Evolutionary conservation across 2,329 filamentous ascomycete genomes (phyloP).

Genomic region (Diaporthe ampelina): DNA sequence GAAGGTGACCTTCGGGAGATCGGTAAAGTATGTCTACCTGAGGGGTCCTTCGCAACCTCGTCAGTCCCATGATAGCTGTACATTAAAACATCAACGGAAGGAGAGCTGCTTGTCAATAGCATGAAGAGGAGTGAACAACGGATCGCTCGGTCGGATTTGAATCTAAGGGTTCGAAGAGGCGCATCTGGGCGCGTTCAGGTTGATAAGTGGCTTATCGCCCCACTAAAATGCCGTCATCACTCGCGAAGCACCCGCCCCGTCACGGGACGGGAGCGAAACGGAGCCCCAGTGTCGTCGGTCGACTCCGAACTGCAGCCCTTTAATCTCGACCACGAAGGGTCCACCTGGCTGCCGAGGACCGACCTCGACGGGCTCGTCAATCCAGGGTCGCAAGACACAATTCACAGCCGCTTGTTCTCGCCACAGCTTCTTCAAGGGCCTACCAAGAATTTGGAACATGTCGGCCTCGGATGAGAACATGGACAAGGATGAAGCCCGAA

Average conservation of each 20-base stretch:
- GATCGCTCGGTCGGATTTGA: slow-evolving; percentile 6
- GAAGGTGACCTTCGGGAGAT: not conserved
- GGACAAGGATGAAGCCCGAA: slow-evolving; percentile 66
- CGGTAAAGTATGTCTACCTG: not conserved
- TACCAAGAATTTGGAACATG: slow-evolving; percentile 11
- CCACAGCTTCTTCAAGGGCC: not conserved
- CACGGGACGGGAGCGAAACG: slow-evolving; percentile 36
- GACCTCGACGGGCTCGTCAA: slow-evolving; percentile 22
- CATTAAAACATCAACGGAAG: not conserved
- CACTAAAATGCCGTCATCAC: slow-evolving; percentile 39
- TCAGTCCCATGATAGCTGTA: not conserved
- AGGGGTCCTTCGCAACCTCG: not conserved
- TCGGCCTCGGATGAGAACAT: slow-evolving; percentile 48
- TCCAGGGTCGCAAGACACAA: not conserved
- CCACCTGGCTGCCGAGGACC: slow-evolving; percentile 37
- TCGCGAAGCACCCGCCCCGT: slow-evolving; percentile 41
- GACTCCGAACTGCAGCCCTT: not conserved
- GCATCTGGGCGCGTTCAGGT: slow-evolving; percentile 19
- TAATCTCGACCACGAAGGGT: not conserved
- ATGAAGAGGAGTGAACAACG: not conserved
- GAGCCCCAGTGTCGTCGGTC: not conserved
- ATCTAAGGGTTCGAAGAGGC: not conserved
- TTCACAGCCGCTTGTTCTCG: not conserved
- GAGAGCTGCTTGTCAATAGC: not conserved
- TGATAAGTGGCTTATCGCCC: slow-evolving; percentile 26